Percentiles rank a stretch among this genome's conserved stretches.
These are phyloP conservation scores for Candolleomyces aberdarensis DNA, from an alignment of 768 basidiomycete genomes.

Conservation along the genomic window DNA sequence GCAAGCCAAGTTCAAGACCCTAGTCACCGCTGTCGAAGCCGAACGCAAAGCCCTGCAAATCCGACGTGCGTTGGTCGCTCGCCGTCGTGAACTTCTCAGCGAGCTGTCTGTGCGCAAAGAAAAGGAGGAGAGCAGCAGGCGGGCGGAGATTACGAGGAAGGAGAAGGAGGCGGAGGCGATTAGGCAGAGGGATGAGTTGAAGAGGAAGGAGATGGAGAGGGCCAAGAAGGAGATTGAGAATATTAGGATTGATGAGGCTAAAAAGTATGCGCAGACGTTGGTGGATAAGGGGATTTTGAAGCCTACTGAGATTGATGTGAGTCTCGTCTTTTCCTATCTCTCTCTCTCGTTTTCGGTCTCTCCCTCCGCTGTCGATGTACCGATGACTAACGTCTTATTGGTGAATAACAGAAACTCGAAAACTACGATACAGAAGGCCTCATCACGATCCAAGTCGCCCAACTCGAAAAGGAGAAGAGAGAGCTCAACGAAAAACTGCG, in stretches of 20 bases:
- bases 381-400: too few relatives aligned
- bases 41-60: slow-evolving; percentile 22
- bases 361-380: background rate
- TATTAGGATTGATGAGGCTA: slow-evolving; percentile 77
- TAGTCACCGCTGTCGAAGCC: slow-evolving; percentile 31
- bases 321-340: slow-evolving; percentile 19
- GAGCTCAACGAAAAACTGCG: slow-evolving; percentile 80
- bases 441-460: slow-evolving; percentile 87
- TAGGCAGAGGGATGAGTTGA: slow-evolving; percentile 59
- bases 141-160: slow-evolving; percentile 62
- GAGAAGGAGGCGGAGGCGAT: slow-evolving; percentile 71
- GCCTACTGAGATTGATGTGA: slow-evolving; percentile 60
- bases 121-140: slow-evolving; percentile 80
- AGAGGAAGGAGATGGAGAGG: slow-evolving; percentile 63
- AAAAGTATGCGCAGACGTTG: slow-evolving; percentile 81
- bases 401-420: slow-evolving; percentile 61
- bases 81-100: slow-evolving; percentile 79
- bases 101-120: slow-evolving; percentile 84
- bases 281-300: slow-evolving; percentile 75
- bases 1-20: slow-evolving; percentile 50
- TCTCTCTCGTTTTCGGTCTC: slow-evolving; percentile 6
- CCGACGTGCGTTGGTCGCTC: slow-evolving; percentile 76
- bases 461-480: slow-evolving; percentile 95
- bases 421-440: slow-evolving; percentile 82
- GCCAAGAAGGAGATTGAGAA: slow-evolving; percentile 71